Evolutionary conservation across 129 eudicot genomes (phyloP).

Genomic region (Centella asiatica): DNA sequence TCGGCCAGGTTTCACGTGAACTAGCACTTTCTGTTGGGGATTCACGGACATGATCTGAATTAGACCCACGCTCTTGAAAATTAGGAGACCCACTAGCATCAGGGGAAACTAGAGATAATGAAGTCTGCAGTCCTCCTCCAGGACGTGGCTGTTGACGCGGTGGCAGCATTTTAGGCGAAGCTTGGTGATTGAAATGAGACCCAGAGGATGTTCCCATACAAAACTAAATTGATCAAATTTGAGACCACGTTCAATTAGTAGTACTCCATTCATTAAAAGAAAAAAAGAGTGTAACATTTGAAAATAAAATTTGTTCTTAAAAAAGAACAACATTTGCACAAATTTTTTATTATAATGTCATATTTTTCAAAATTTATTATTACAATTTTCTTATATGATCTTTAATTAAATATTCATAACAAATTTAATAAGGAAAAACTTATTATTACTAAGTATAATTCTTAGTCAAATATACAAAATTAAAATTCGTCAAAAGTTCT

Average conservation of each 20-base stretch:
- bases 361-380: too few species aligned
- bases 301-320: too few species aligned
- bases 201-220: slow-evolving; percentile 29
- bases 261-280: too few species aligned
- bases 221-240: neutral
- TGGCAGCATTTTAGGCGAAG: slow-evolving; percentile 26
- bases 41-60: slow-evolving; percentile 27
- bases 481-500: too few species aligned
- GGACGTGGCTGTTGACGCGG: slow-evolving; percentile 26
- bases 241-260: neutral
- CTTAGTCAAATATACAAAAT: too few species aligned
- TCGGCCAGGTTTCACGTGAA: slow-evolving; percentile 39
- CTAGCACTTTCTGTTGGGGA: slow-evolving; percentile 42
- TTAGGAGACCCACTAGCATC: slow-evolving; percentile 17
- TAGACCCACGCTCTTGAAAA: slow-evolving; percentile 19
- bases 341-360: too few species aligned
- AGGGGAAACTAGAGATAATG: slow-evolving; percentile 13
- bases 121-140: slow-evolving; percentile 19
- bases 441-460: too few species aligned
- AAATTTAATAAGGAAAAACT: too few species aligned
- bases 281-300: too few species aligned
- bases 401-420: too few species aligned
- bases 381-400: too few species aligned
- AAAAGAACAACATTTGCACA: too few species aligned
- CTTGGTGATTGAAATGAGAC: slow-evolving; percentile 21